phyloP scores from a whole-genome alignment of 768 basidiomycete genomes.

The Boletus rufocinnamomeus region DNA sequence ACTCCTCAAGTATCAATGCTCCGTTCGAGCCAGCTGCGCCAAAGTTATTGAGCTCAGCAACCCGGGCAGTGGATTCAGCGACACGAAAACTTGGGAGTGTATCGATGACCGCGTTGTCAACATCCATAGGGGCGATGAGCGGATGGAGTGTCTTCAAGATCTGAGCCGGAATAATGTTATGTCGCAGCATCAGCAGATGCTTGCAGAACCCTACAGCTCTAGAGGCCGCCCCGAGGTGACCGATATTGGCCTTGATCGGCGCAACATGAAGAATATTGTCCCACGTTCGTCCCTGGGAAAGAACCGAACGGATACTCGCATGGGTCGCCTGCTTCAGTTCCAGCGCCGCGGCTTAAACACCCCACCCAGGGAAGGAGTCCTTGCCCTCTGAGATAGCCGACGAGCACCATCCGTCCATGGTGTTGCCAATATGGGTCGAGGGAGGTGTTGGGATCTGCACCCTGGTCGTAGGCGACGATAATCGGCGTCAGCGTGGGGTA shows the following conservation, averaged over 20 bases:
- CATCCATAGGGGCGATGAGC: conserved; percentile 47
- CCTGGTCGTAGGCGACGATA: too few species aligned
- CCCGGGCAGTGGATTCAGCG: conserved; percentile 39
- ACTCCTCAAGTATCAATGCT: conserved; percentile 61
- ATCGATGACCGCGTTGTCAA: conserved; percentile 53
- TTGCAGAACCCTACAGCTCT: conserved; percentile 73
- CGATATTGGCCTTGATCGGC: conserved; percentile 73
- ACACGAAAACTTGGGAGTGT: conserved; percentile 44
- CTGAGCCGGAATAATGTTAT: conserved; percentile 56
- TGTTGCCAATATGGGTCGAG: too few species aligned
- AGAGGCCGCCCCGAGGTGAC: conserved; percentile 76
- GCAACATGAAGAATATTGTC: conserved; percentile 62
- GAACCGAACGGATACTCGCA: conserved; percentile 59
- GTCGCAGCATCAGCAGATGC: conserved; percentile 64
- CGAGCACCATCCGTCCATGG: too few species aligned
- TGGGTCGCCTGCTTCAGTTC: conserved; percentile 70
- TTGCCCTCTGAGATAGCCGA: too few species aligned
- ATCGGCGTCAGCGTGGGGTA: too few species aligned
- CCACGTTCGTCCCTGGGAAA: conserved; percentile 43
- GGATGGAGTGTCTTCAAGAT: conserved; percentile 61
- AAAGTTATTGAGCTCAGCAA: conserved; percentile 72
- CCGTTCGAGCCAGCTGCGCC: conserved; percentile 75
- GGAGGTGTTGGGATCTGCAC: too few species aligned
- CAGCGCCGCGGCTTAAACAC: conserved; percentile 78
- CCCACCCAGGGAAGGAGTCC: too few species aligned